Base-by-base conservation (phyloP, 805 yeast species). In the Candida sonorensis region DNA sequence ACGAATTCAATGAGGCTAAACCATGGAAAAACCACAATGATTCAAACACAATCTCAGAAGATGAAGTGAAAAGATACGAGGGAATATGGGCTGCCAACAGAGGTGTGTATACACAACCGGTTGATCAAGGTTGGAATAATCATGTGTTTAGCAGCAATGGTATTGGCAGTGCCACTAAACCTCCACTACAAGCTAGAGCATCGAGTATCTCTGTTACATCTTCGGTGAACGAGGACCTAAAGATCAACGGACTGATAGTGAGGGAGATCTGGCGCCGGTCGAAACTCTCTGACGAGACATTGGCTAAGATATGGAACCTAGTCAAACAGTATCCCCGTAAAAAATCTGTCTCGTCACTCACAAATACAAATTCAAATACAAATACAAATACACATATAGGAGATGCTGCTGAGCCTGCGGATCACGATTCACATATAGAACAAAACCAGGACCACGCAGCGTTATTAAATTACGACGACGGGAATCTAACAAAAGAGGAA, bases 51-150 rank as follows among this genome's bases (percentile, higher is more conserved):
- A 62, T 69, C 22, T 54, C 63, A 3, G 77, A 72, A 27, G 69
- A 64, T 27, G 97, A 92, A 53, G 68, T 84, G 37, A 87, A 87
- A 51, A 60, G 97, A 23, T 92, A 90, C 55, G 97, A 88, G 55
- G 94, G 94, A 17, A 72, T 92, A 11, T 92, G 95, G 95, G 94
- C 81, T 0, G 77, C 95, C 21, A 92, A 92, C 51, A 75, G 74
- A 41, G 94, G 92, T 3, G 49, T 61, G 4, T 79, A 80, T 46
- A 53, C 79, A 42, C 24, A 27, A 3, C 11, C 8, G 2, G 40
- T 29, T 13, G 36, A 31, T 9, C 39, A 41, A 17, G 38, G 31
- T 7, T 32, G 30, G 11, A 38, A 37, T 5, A 22, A 5, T 22
- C 23, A 22, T 5, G 12, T 8, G 5, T 5, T 22, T n/a, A n/a